Evolutionary conservation across 2,329 filamentous ascomycete species (phyloP).

Genomic region (Colletotrichum paranaense): DNA sequence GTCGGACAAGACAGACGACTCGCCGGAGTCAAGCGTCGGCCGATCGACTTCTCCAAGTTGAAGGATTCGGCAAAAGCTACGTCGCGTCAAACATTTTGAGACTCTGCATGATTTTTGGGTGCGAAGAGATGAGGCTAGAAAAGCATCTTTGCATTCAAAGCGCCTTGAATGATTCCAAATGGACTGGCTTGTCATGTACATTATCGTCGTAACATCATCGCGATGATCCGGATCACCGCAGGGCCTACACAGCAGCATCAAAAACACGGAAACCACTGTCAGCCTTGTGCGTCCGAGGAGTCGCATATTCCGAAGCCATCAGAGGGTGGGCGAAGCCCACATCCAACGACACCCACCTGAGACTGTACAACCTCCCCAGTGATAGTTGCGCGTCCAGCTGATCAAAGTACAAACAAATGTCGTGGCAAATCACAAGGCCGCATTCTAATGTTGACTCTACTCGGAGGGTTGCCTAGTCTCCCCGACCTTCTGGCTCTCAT

Average conservation of each 20-base stretch:
- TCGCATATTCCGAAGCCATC: background rate
- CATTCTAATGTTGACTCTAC: background rate
- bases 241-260: background rate
- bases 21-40: background rate
- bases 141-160: background rate
- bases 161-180: background rate
- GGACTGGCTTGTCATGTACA: background rate
- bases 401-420: slow-evolving; percentile 18
- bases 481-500: background rate
- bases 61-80: background rate
- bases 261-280: background rate
- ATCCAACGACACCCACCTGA: slow-evolving; percentile 31
- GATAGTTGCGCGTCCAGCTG: slow-evolving; percentile 23
- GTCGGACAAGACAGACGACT: background rate
- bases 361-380: slow-evolving; percentile 22
- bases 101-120: background rate
- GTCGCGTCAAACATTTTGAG: no score
- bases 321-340: slow-evolving; percentile 27
- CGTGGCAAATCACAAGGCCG: slow-evolving; percentile 22
- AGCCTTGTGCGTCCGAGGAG: background rate
- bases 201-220: slow-evolving; percentile 3
- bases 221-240: background rate
- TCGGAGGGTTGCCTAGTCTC: background rate
- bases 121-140: background rate
- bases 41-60: background rate